phyloP scores from a whole-genome alignment of 331 rosid species.

The Prunus yedoensis region DNA sequence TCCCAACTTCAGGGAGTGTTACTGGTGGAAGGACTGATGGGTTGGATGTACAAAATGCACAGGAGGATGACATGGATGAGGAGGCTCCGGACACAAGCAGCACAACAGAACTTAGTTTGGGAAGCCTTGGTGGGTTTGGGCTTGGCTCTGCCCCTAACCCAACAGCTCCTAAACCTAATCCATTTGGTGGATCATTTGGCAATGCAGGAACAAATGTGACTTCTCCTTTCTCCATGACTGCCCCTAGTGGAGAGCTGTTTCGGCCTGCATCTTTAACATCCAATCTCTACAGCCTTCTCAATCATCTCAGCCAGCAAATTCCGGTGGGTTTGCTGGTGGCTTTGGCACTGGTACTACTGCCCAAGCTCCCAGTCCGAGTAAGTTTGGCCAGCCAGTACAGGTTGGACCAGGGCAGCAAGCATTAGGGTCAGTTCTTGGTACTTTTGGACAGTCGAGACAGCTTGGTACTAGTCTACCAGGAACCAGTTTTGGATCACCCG shows the following conservation, averaged over 20 bases:
- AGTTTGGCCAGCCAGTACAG: conserved; percentile 72
- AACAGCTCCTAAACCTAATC: conserved; percentile 58
- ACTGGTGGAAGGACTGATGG: conserved; percentile 39
- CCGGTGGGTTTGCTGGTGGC: conserved; percentile 60
- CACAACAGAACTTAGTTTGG: conserved; percentile 48
- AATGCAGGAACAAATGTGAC: conserved; percentile 40
- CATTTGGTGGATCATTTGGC: conserved; percentile 77
- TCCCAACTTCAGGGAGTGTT: conserved; percentile 37
- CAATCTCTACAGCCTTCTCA: conserved; percentile 54
- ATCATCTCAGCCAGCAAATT: conserved; percentile 47
- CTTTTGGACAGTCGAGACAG: conserved; percentile 93
- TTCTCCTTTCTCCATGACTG: conserved; percentile 42
- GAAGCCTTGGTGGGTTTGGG: conserved; percentile 65
- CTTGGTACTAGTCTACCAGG: conserved; percentile 64
- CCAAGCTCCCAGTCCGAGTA: conserved; percentile 49
- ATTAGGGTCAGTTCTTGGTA: conserved; percentile 86
- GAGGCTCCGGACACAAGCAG: conserved; percentile 73
- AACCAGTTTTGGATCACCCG: conserved; percentile 52
- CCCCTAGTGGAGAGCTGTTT: conserved; percentile 68
- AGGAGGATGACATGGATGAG: conserved; percentile 92
- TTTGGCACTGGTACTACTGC: conserved; percentile 40
- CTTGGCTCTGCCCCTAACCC: conserved; percentile 47
- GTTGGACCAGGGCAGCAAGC: conserved; percentile 86
- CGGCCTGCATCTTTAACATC: conserved; percentile 74
- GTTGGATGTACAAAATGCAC: conserved; percentile 42